Evolutionary conservation across 352 stramenopile species (phyloP).

Genomic region (Pythium apleroticum): DNA sequence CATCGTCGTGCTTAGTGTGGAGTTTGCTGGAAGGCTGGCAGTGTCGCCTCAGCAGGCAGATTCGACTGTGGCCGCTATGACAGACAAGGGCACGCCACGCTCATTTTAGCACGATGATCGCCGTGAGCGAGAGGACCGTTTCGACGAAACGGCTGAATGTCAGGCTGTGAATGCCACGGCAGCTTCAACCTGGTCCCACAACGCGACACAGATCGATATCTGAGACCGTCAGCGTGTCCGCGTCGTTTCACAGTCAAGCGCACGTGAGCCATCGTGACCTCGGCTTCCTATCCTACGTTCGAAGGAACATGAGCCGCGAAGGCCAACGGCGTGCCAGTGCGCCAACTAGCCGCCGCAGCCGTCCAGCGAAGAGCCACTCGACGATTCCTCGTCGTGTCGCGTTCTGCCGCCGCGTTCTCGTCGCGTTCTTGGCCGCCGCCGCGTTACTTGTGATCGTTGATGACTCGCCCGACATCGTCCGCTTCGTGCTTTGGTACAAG

Average conservation of each 20-base stretch:
- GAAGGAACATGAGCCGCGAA: neutral
- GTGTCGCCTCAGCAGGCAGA: neutral
- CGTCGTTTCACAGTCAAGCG: neutral
- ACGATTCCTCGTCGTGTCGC: neutral
- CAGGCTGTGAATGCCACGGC: neutral
- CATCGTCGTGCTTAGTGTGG: neutral
- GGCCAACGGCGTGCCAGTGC: neutral
- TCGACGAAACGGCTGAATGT: neutral
- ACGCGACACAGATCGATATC: neutral
- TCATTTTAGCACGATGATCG: neutral
- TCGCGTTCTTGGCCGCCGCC: neutral
- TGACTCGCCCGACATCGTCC: neutral
- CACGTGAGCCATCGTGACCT: neutral
- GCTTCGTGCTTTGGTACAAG: constrained; percentile 29
- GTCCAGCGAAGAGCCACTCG: neutral
- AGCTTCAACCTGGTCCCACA: constrained; percentile 4
- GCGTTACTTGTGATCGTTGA: neutral
- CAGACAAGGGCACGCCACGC: neutral
- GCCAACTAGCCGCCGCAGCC: neutral
- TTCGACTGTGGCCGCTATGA: neutral
- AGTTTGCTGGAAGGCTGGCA: neutral
- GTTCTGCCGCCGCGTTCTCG: neutral
- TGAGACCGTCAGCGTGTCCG: neutral
- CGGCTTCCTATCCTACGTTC: neutral
- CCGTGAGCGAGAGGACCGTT: neutral